Evolutionary conservation across 169 alveolate genomes (phyloP), one percentile per base, ranked within the genome.

Genomic region (Plasmodium fragile): DNA sequence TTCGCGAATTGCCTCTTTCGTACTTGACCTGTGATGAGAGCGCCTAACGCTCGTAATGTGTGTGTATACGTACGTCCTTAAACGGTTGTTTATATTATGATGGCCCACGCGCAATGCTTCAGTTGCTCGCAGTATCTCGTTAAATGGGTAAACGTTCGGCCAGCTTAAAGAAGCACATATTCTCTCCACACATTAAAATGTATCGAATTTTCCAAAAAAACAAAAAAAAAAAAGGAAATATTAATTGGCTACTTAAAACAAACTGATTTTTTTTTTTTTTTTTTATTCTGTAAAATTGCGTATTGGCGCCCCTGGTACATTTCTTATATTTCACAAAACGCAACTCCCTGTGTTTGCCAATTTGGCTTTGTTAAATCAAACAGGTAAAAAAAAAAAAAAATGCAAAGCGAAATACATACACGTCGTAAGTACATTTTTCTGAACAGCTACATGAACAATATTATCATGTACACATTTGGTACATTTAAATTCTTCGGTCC

Each of bases 141-240:
- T 28, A 28, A 25, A 25, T 65, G 36, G 36, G 75, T 1, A 28
- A 65, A 65, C 30, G 36, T 65, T 13, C 1, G 75, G 75, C 30
- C n/a, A 65, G 5, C 41, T 65, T 65, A 8, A 65, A 65, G n/a
- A 65, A 28, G 8, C n/a, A 39, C 36, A 28, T 65, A 65, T 65
- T 65, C n/a, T 65, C n/a, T 65, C 75, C 32, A 65, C 25, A 65
- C 75, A 65, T 18, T 65, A 65, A 65, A 65, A 65, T 65, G n/a
- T 65, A 22, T 65, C 75, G 39, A 65, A 65, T 18, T 65, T 25
- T 65, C 5, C 0, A 16, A 6, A 41, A 39, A 11, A 45, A 45
- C n/a, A n/a, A 13, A 49, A 13, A 49, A 49, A 49, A 49, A 22
- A 65, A 59, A 5, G 75, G 13, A 65, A 65, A 65, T 65, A 18